Base-by-base conservation (phyloP, 75 land plant genomes). In the Picea sitchensis region DNA sequence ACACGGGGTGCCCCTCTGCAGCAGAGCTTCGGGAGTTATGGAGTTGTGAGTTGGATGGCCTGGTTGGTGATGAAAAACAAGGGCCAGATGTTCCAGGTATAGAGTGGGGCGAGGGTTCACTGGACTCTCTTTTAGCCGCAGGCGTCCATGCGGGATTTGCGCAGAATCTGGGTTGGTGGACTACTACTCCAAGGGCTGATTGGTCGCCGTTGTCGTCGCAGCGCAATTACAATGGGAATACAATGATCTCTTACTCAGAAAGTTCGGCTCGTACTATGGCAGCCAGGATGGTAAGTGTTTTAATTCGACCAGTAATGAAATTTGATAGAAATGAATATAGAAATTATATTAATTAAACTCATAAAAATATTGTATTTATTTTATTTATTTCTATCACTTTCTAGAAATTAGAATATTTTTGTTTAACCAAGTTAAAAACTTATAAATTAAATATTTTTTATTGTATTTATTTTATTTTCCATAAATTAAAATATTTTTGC, bases 1-100 rank as follows among this genome's bases (percentile, higher is more conserved):
- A 90, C 59, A 85, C 91, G 26, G 98, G 98, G 3, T 95, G 98
- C 62, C 98, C 98, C 15, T 92, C 98, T 47, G 90, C 95, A 21
- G 82, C 88, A 58, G 91, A 92, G 68, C 91, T 95, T 78, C 86
- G 93, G 81, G 80, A 82, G 11, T 79, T 91, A 1, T 94, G 98
- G 98, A 76, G 87, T 18, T 95, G 95, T 84, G 84, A 90, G 69
- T 71, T 71, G 51, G 87, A 86, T 30, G 73, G 21, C 9, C 41
- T 41, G 36, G 11, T 9, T 41, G 15, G 18, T 69, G 73, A 41
- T 9, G 41, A 5, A 3, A 38, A 38, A 38, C 3, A 68, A 38
- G 73, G 44, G 1, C 18, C 12, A n/a, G 51, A 71, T 71, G 44
- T 7, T 41, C 44, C 73, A 71, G 51, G 41, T 41, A 2, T 41